Base-by-base conservation (phyloP, 1,284 basidiomycete genomes). In the Microbotryum silenes-acaulis region DNA sequence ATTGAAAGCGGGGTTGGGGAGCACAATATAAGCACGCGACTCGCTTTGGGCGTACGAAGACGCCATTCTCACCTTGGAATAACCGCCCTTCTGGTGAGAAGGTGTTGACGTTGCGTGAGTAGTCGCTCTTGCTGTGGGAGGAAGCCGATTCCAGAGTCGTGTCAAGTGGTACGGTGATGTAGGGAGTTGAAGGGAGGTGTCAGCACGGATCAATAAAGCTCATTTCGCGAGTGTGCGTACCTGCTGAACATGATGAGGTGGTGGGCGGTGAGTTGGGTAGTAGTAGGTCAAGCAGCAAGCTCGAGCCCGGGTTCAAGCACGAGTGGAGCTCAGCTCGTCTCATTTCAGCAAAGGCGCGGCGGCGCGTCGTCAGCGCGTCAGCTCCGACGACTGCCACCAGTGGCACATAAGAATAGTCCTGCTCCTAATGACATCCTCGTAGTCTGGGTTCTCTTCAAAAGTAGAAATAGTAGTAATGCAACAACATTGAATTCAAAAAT, bases 1-100 rank as follows among this genome's bases (percentile, higher is more conserved):
- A 37, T 14, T n/a, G 18, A 25, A 29, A 21, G 9, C 1, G 20
- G 8, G 57, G 9, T 27, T 2, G 9, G 29, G 29, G 9, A 21
- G 12, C 2, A 21, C 21, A 4, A 2, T 7, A 16, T 9, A 27
- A 56, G 53, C 57, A 33, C 10, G 27, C 16, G 42, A 21, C 27
- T 14, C 18, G 16, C 31, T 20, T 31, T 20, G 12, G 10, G 23
- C 21, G 18, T 25, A 29, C 21, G 29, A 29, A 18, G 21, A 20
- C 51, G 25, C 25, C n/a, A 46, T 8, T 57, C 74, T 62, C 50
- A 78, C 78, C 78, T 71, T 79, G 78, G 70, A 78, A 79, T 54
- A 79, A 72, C 60, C 78, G 78, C 33, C 78, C 78, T 74, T 98
- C 94, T 6, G 96, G 96, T 33, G 94, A 97, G 81, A 97, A 97